phyloP scores from a whole-genome alignment of 2,329 filamentous ascomycete species.

The Shiraia sp. region DNA sequence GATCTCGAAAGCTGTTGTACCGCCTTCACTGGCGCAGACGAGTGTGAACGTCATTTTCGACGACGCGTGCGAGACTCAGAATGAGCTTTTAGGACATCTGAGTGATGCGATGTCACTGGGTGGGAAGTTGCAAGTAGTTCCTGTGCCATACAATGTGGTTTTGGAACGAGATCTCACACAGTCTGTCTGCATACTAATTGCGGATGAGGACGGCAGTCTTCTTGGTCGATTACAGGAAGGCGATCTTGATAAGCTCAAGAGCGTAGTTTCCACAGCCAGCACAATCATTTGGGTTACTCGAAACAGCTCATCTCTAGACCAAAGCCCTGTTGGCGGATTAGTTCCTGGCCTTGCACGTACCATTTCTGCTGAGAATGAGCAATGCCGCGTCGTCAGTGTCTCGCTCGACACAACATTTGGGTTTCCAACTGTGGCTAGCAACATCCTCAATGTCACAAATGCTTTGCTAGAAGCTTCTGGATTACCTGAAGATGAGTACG shows the following conservation, averaged over 20 bases:
- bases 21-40: not conserved
- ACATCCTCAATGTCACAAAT: slow-evolving; percentile 5
- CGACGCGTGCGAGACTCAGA: slow-evolving; percentile 2
- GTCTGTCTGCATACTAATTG: slow-evolving; percentile 10
- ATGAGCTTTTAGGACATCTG: slow-evolving; percentile 2
- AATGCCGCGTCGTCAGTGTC: slow-evolving; percentile 12
- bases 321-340: slow-evolving; percentile 9
- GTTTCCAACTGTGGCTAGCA: not conserved
- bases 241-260: slow-evolving; percentile 7
- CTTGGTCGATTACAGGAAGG: slow-evolving; percentile 9
- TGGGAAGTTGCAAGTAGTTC: not conserved
- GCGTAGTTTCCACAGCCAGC: slow-evolving; percentile 1
- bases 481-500: slow-evolving; percentile 16
- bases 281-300: slow-evolving; percentile 9
- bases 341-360: slow-evolving; percentile 14
- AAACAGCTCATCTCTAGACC: not conserved
- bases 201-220: slow-evolving; percentile 5
- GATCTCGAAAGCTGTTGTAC: not conserved
- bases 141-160: slow-evolving; percentile 4
- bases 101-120: not conserved
- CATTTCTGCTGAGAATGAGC: slow-evolving; percentile 12
- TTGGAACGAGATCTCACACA: slow-evolving; percentile 2
- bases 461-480: not conserved
- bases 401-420: slow-evolving; percentile 1
- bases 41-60: slow-evolving; percentile 8